These are phyloP conservation scores for Candida vaughaniae DNA, from an alignment of 805 yeast species.

Conservation along the genomic window DNA sequence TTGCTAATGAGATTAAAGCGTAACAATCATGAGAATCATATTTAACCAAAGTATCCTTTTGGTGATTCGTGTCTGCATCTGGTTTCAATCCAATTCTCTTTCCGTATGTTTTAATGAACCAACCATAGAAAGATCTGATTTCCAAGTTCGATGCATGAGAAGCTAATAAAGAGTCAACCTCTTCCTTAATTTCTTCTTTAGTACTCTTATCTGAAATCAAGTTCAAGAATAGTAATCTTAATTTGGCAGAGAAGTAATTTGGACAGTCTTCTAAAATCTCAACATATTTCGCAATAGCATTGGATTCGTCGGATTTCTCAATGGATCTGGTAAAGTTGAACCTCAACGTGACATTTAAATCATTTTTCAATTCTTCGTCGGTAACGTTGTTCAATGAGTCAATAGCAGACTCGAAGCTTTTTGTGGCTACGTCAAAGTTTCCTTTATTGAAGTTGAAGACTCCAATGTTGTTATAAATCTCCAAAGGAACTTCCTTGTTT, in stretches of 20 bases:
- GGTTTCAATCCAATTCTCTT: slow-evolving; percentile 47
- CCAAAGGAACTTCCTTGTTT: slow-evolving; percentile 50
- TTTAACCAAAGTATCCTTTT: slow-evolving; percentile 79
- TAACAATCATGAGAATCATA: slow-evolving; percentile 86
- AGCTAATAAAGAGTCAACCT: slow-evolving; percentile 54
- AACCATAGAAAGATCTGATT: slow-evolving; percentile 86
- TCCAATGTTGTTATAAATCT: slow-evolving; percentile 79
- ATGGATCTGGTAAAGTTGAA: slow-evolving; percentile 78
- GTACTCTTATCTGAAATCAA: slow-evolving; percentile 41
- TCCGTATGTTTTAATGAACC: slow-evolving; percentile 72
- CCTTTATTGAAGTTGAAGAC: slow-evolving; percentile 72
- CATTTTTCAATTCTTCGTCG: slow-evolving; percentile 23
- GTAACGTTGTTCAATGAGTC: slow-evolving; percentile 30
- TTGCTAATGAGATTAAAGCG: slow-evolving; percentile 87
- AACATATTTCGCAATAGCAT: slow-evolving; percentile 50
- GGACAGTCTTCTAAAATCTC: slow-evolving; percentile 61
- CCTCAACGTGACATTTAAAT: slow-evolving; percentile 29
- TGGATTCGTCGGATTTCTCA: slow-evolving; percentile 47
- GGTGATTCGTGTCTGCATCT: slow-evolving; percentile 72
- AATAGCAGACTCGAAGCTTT: slow-evolving; percentile 51
- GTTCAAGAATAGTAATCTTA: slow-evolving; percentile 66
- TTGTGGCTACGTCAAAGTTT: slow-evolving; percentile 55
- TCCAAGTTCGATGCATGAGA: slow-evolving; percentile 65
- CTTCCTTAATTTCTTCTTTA: slow-evolving; percentile 49
- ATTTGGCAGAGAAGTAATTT: slow-evolving; percentile 68